Conservation (phyloP, 768 basidiomycete genomes). For the Strobilomyces dryophilus region DNA sequence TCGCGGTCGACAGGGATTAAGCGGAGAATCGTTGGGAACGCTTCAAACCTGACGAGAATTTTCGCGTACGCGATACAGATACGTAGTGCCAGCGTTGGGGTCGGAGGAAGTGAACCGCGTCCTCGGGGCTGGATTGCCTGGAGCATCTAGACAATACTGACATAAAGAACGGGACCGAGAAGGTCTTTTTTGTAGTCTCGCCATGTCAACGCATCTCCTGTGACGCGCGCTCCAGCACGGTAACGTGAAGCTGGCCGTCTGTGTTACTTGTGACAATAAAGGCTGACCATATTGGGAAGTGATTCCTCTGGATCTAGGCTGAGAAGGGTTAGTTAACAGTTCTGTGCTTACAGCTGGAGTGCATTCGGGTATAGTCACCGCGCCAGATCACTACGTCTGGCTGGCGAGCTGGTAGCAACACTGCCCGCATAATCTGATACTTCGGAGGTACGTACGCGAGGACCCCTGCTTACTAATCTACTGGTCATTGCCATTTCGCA, state of each 20-base stretch:
- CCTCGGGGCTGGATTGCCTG: constrained; percentile 21
- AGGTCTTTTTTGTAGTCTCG: constrained; percentile 29
- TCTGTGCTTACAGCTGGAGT: not conserved
- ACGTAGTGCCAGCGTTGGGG: constrained; percentile 20
- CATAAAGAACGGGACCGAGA: constrained; percentile 28
- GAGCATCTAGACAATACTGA: constrained; percentile 23
- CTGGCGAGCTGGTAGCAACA: not conserved
- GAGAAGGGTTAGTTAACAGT: constrained; percentile 3
- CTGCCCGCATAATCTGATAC: not conserved
- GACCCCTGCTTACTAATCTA: constrained; percentile 18
- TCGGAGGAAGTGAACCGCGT: constrained; percentile 18
- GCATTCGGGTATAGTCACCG: not conserved
- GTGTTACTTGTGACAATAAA: constrained; percentile 30
- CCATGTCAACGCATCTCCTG: constrained; percentile 33
- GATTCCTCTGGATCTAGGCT: not conserved
- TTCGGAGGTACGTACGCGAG: not conserved
- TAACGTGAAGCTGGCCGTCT: constrained; percentile 4
- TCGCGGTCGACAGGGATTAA: constrained; percentile 31
- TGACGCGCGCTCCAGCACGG: constrained; percentile 5
- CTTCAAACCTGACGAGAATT: constrained; percentile 24
- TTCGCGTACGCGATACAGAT: constrained; percentile 24
- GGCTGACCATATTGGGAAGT: constrained; percentile 21
- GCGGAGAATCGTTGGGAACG: constrained; percentile 25
- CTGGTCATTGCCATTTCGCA: not conserved
- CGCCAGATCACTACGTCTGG: not conserved